phyloP scores from a whole-genome alignment of 2,329 filamentous ascomycete genomes.

The Stagonosporopsis cucurbitacearum region DNA sequence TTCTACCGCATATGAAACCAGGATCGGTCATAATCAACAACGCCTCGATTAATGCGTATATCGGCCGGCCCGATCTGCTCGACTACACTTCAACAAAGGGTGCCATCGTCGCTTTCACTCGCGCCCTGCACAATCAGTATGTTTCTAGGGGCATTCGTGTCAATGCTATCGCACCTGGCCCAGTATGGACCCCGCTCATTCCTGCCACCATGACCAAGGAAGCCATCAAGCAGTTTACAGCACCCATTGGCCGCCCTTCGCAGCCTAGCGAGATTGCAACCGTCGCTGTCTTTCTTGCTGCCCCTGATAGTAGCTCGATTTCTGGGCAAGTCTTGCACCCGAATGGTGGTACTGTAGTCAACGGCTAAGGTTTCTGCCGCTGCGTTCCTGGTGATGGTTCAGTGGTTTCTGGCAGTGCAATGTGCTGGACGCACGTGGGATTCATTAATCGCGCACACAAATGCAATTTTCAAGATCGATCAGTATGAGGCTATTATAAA shows the following conservation, averaged over 20 bases:
- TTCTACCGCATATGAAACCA: slow-evolving; percentile 74
- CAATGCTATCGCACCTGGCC: slow-evolving; percentile 78
- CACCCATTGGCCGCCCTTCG: slow-evolving; percentile 77
- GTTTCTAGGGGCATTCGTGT: slow-evolving; percentile 75
- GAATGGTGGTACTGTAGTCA: slow-evolving; percentile 54
- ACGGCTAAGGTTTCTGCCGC: slow-evolving; percentile 29
- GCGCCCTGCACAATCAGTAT: slow-evolving; percentile 77
- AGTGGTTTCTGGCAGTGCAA: not conserved
- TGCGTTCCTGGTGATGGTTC: too few relatives aligned
- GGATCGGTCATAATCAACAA: slow-evolving; percentile 85
- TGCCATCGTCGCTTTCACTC: slow-evolving; percentile 79
- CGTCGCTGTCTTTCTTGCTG: slow-evolving; percentile 81
- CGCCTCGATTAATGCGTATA: slow-evolving; percentile 82
- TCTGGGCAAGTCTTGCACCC: slow-evolving; percentile 74
- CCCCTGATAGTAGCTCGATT: slow-evolving; percentile 74
- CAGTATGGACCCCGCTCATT: slow-evolving; percentile 54
- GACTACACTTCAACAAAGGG: slow-evolving; percentile 84
- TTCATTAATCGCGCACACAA: slow-evolving; percentile 13
- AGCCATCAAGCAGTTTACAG: slow-evolving; percentile 74
- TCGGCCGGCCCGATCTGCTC: slow-evolving; percentile 78
- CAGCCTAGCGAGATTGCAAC: slow-evolving; percentile 84
- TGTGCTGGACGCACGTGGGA: slow-evolving; percentile 6
- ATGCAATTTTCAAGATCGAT: slow-evolving; percentile 6
- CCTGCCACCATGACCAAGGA: slow-evolving; percentile 55
- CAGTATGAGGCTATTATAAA: not conserved